Evolutionary conservation across 2,329 filamentous ascomycete species (phyloP), one percentile per base, ranked within the genome.

Genomic region (Aspergillus unguis): DNA sequence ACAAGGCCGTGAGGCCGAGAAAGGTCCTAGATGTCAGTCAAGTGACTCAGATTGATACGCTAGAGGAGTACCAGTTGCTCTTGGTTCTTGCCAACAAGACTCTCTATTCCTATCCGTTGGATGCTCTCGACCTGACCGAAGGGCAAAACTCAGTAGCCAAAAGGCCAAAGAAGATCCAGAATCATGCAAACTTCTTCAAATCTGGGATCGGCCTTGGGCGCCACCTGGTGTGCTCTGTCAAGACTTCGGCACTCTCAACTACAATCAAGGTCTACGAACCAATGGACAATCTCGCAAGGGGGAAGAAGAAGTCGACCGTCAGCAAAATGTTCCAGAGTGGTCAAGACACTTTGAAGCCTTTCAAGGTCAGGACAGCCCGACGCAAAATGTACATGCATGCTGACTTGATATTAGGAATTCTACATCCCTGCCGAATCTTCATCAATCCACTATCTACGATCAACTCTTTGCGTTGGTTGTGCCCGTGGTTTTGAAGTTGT

Each of bases 221-320:
- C 57, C 94, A 97, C 68, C 80, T 99, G 49, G 94, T 99, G 29
- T 97, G 92, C 74, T 95, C 90, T 62, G 94, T 97, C 65, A 97
- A 96, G 77, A 95, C 90, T 37, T 92, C 88, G 17, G 89, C 92
- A 3, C 78, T 97, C 31, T 96, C 90, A 48, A 95, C 90, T 10
- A 97, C 92, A 2, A 96, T 99, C 78, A 97, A 97, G 75, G 94
- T 97, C n/a, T 97, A 90, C 73, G 92, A 99, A 74, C 94, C 94
- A 1, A 96, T 95, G 75, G 94, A 97, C 68, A 88, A 90, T 57
- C 87, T 95, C 80, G 87, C 88, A 50, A 94, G 92, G 76, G 90
- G 89, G 53, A 95, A 94, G 78, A 96, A 95, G 77, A 95, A 96
- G 69, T 94, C 92, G 65, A 92, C 94, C 17, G 86, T 99, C 55